A percentile compares a stretch with the other conserved stretches of the same genome.
Evolutionary conservation across 805 yeast species (phyloP).

Genomic region (Naumovozyma baii): DNA sequence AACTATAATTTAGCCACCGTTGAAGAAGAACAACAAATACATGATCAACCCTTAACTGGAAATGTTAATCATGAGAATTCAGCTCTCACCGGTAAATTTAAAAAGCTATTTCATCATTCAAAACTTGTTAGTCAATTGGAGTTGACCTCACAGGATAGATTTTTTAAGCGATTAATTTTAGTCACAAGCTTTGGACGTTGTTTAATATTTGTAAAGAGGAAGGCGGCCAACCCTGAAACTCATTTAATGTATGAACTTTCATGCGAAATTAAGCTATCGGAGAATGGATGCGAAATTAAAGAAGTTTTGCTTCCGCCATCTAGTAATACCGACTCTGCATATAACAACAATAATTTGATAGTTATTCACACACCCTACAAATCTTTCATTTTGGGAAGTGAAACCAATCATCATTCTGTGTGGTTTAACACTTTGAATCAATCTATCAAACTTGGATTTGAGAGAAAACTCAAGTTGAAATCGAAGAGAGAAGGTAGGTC

Average conservation of each 20-base stretch:
- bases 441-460: slow-evolving; percentile 40
- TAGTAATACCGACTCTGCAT: slow-evolving; percentile 32
- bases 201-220: slow-evolving; percentile 39
- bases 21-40: background rate
- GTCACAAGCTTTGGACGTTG: slow-evolving; percentile 58
- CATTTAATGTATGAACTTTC: slow-evolving; percentile 36
- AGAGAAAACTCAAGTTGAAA: slow-evolving; percentile 12
- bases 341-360: slow-evolving; percentile 32
- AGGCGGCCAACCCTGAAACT: slow-evolving; percentile 25
- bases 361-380: slow-evolving; percentile 47
- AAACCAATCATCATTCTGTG: background rate
- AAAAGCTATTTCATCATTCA: slow-evolving; percentile 23
- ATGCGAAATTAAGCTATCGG: slow-evolving; percentile 45
- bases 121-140: slow-evolving; percentile 15
- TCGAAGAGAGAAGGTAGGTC: background rate
- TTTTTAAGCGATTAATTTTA: slow-evolving; percentile 41
- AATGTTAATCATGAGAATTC: slow-evolving; percentile 7
- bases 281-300: slow-evolving; percentile 45
- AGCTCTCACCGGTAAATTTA: slow-evolving; percentile 20
- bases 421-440: slow-evolving; percentile 53
- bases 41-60: background rate
- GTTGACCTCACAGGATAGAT: slow-evolving; percentile 24
- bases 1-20: background rate
- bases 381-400: slow-evolving; percentile 34
- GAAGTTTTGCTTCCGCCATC: slow-evolving; percentile 41